A percentile compares a stretch with the other conserved stretches of the same genome.
Conservation (phyloP, 1,284 basidiomycete species). For the Wolfiporia cocos region DNA sequence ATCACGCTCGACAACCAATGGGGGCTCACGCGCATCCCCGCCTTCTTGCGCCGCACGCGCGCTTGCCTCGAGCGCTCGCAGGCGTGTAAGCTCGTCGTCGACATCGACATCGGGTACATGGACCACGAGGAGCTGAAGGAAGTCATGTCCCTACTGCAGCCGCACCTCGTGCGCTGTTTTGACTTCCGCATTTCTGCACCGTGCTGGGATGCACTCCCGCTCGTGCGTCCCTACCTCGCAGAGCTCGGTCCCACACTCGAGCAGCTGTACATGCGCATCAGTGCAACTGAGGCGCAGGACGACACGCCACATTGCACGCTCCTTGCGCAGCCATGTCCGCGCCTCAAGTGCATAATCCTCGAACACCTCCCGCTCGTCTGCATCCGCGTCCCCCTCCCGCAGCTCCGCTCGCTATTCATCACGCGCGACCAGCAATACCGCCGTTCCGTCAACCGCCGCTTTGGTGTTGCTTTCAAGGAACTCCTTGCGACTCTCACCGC, state of each 20-base stretch:
- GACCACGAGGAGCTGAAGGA: slow-evolving; percentile 20
- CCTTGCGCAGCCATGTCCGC: slow-evolving; percentile 23
- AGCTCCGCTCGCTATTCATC: slow-evolving; percentile 21
- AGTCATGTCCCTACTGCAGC: slow-evolving; percentile 22
- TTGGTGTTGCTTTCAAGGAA: slow-evolving; percentile 23
- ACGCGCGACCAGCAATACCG: slow-evolving; percentile 24
- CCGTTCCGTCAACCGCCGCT: slow-evolving; percentile 15
- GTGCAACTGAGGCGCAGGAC: slow-evolving; percentile 23
- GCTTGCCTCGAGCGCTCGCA: slow-evolving; percentile 24
- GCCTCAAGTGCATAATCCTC: slow-evolving; percentile 21
- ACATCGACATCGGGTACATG: slow-evolving; percentile 25
- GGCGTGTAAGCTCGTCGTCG: slow-evolving; percentile 24
- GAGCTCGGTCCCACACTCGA: slow-evolving; percentile 24
- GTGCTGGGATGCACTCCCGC: slow-evolving; percentile 25
- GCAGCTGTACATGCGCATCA: slow-evolving; percentile 23
- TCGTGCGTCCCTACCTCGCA: slow-evolving; percentile 17
- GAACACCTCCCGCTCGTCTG: slow-evolving; percentile 26
- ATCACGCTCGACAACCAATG: slow-evolving; percentile 24
- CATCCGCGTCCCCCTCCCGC: slow-evolving; percentile 20
- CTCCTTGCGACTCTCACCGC: slow-evolving; percentile 20
- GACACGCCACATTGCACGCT: slow-evolving; percentile 19
- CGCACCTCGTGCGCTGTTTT: slow-evolving; percentile 26
- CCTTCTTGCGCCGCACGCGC: slow-evolving; percentile 23
- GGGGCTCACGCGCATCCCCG: slow-evolving; percentile 19
- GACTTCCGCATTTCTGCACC: slow-evolving; percentile 23